phyloP scores from a whole-genome alignment of 2,329 filamentous ascomycete genomes.

The Daldinia eschscholtzii region DNA sequence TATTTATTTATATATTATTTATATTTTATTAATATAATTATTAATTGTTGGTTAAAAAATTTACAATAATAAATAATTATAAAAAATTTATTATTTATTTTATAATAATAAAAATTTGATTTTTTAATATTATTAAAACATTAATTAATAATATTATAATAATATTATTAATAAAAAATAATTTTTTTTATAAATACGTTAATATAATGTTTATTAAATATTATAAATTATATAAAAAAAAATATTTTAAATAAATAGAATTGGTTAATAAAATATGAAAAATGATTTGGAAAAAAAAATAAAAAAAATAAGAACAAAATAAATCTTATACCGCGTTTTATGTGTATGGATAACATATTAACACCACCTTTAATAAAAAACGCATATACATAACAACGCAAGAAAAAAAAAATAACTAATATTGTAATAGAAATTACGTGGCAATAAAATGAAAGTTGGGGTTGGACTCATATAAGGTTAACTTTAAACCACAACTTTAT shows the following conservation, averaged over 20 bases:
- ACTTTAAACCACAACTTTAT: too few relatives aligned
- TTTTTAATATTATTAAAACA: neutral
- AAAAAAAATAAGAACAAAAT: neutral
- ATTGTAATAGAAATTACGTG: neutral
- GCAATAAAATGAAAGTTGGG: too few relatives aligned
- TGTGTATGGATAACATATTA: too few relatives aligned
- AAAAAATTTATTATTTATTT: too few relatives aligned
- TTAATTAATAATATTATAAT: conserved; percentile 2
- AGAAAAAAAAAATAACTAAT: neutral
- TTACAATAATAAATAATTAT: too few relatives aligned
- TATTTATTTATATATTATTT: too few relatives aligned
- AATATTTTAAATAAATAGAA: neutral
- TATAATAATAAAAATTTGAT: neutral
- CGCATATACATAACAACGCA: neutral
- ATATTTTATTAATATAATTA: too few relatives aligned
- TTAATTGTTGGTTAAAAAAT: too few relatives aligned
- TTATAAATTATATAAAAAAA: neutral
- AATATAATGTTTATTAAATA: conserved; percentile 4
- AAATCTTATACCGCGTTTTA: neutral
- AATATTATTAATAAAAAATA: neutral
- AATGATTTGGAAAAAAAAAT: neutral
- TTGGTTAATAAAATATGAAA: neutral
- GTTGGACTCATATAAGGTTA: too few relatives aligned
- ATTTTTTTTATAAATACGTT: neutral
- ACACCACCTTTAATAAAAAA: neutral